A percentile compares a stretch with the other conserved stretches of the same genome.
Evolutionary conservation across 2,329 filamentous ascomycete genomes (phyloP).

Genomic region (Thelonectria discophora): DNA sequence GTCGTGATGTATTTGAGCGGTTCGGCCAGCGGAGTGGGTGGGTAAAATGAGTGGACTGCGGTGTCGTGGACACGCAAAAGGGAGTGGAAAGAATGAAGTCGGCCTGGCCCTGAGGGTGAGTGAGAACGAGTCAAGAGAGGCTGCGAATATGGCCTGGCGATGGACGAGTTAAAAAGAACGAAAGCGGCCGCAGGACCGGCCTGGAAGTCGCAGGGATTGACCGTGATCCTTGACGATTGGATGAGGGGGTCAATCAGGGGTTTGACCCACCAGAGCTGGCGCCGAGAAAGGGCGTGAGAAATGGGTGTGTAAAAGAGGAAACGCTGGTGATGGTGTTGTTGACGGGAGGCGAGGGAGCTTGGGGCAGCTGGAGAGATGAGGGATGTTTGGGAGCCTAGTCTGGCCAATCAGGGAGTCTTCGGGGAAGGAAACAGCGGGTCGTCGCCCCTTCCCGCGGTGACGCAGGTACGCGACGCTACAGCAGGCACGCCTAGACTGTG

Average conservation of each 20-base stretch:
- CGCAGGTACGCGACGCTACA: slow-evolving; percentile 18
- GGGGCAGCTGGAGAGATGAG: slow-evolving; percentile 36
- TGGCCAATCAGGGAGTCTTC: background rate
- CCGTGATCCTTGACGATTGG: slow-evolving; percentile 24
- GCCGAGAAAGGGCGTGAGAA: slow-evolving; percentile 17
- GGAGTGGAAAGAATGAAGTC: slow-evolving; percentile 37
- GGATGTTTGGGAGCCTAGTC: slow-evolving; percentile 36
- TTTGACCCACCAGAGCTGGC: slow-evolving; percentile 16
- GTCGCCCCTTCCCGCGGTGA: slow-evolving; percentile 8
- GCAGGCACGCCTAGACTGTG: slow-evolving; percentile 15
- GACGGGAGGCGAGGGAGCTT: slow-evolving; percentile 7
- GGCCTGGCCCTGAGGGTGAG: slow-evolving; percentile 41
- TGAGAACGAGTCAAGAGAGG: slow-evolving; percentile 31
- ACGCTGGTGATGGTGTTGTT: slow-evolving; percentile 12
- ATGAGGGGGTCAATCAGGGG: slow-evolving; percentile 22
- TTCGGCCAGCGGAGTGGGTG: slow-evolving; percentile 39
- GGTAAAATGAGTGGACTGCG: slow-evolving; percentile 46
- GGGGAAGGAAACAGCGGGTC: background rate
- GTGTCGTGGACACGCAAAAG: slow-evolving; percentile 46
- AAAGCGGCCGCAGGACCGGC: slow-evolving; percentile 19
- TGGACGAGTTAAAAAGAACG: slow-evolving; percentile 44
- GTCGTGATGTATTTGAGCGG: slow-evolving; percentile 41
- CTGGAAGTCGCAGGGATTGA: slow-evolving; percentile 11
- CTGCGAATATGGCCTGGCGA: slow-evolving; percentile 35
- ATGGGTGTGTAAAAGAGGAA: slow-evolving; percentile 9